Evolutionary conservation across 1,139 yeast genomes (phyloP).

Genomic region (Blastobotrys capitulatus): DNA sequence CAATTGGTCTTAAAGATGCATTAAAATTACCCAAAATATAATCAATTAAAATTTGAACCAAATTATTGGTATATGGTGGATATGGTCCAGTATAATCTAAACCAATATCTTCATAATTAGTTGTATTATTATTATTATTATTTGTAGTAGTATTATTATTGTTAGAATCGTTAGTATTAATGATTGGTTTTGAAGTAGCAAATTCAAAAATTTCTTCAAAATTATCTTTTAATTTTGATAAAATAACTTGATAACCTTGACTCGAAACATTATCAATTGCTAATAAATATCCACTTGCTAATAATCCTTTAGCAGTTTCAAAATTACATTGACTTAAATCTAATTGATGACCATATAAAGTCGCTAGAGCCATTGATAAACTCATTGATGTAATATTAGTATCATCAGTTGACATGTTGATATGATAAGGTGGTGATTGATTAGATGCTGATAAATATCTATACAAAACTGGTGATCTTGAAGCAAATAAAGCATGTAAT

Average conservation of each 20-base stretch:
- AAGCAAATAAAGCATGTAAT: conserved; percentile 33
- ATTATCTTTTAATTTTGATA: conserved; percentile 20
- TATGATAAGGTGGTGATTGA: conserved; percentile 43
- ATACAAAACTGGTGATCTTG: conserved; percentile 32
- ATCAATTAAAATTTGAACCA: conserved; percentile 24
- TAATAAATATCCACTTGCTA: conserved; percentile 30
- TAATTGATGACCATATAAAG: conserved; percentile 32
- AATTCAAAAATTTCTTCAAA: conserved; percentile 25
- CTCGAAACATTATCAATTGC: conserved; percentile 29
- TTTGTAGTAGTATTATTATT: neutral
- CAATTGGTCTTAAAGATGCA: conserved; percentile 19
- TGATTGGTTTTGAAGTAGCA: conserved; percentile 16
- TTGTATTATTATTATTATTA: neutral
- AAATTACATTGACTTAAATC: conserved; percentile 24
- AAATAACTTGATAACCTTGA: conserved; percentile 25
- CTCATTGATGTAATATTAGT: conserved; percentile 42
- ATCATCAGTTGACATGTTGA: conserved; percentile 49
- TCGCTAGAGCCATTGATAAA: conserved; percentile 32
- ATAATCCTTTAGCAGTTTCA: conserved; percentile 27
- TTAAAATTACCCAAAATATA: conserved; percentile 23
- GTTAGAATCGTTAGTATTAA: neutral
- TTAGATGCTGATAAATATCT: conserved; percentile 23
- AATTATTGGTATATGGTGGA: conserved; percentile 30
- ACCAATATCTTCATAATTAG: conserved; percentile 18
- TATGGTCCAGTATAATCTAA: conserved; percentile 30